Percentiles rank a stretch among this genome's conserved stretches.
phyloP scores from a whole-genome alignment of 495 filamentous ascomycete genomes.

The Penicillium verhagenii region DNA sequence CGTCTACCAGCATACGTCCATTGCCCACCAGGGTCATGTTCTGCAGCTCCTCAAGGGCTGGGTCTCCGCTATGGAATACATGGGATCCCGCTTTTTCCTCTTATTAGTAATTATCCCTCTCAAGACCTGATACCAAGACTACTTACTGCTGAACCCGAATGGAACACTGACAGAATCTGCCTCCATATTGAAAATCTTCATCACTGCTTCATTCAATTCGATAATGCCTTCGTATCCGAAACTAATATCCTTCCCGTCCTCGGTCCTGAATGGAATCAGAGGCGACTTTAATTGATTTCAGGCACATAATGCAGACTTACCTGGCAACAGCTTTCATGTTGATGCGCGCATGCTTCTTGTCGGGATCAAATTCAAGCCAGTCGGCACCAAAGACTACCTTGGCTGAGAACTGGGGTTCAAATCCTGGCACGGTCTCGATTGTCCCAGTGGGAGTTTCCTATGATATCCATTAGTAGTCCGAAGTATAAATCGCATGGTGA shows the following conservation, averaged over 20 bases:
- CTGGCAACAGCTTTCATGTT: slow-evolving; percentile 8
- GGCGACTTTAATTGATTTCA: too few relatives aligned
- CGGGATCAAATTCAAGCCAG: slow-evolving; percentile 15
- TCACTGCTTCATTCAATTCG: slow-evolving; percentile 3
- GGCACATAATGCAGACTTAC: too few relatives aligned
- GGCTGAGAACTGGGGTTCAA: slow-evolving; percentile 15
- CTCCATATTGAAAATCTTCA: slow-evolving; percentile 5
- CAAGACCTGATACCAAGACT: not conserved
- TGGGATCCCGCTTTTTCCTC: not conserved
- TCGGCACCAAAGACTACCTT: slow-evolving; percentile 12
- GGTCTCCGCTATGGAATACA: slow-evolving; percentile 1
- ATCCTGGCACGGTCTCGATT: slow-evolving; percentile 9
- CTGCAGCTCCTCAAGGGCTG: slow-evolving; percentile 4
- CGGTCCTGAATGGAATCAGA: not conserved
- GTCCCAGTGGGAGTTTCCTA: slow-evolving; percentile 8
- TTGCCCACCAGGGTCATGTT: slow-evolving; percentile 12
- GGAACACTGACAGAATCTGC: slow-evolving; percentile 7
- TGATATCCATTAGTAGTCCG: not conserved
- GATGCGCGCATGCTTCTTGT: slow-evolving; percentile 13
- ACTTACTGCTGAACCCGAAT: slow-evolving; percentile 6
- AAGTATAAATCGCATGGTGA: not conserved
- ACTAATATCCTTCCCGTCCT: slow-evolving; percentile 2
- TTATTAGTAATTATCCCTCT: not conserved
- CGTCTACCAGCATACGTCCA: slow-evolving; percentile 9
- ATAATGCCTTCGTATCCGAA: slow-evolving; percentile 10